A percentile compares a stretch with the other conserved stretches of the same genome.
Evolutionary conservation across 1,139 yeast genomes (phyloP).

Genomic region (Suhomyces anneliseae): DNA sequence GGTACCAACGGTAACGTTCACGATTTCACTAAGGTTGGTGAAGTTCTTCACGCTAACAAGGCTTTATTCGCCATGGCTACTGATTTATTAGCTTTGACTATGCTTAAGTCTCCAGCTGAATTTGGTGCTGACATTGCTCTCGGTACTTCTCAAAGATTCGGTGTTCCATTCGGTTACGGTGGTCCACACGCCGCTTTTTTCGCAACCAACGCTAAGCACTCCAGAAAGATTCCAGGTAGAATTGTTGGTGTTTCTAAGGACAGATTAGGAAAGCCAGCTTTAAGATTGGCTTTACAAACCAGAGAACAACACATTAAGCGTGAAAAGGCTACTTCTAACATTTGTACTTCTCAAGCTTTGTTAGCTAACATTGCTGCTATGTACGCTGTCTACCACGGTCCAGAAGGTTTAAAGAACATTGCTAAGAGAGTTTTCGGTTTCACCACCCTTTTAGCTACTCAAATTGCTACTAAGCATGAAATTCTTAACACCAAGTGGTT

Average conservation of each 20-base stretch:
- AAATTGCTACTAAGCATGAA: constrained; percentile 48
- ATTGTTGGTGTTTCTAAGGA: constrained; percentile 92
- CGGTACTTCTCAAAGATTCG: constrained; percentile 93
- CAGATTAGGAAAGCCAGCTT: constrained; percentile 83
- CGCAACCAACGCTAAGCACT: constrained; percentile 74
- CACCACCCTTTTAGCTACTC: constrained; percentile 69
- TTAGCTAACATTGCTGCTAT: constrained; percentile 94
- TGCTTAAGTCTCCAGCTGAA: constrained; percentile 78
- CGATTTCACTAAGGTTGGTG: constrained; percentile 56
- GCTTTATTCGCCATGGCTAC: constrained; percentile 85
- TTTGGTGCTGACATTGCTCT: constrained; percentile 92
- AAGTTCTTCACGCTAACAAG: constrained; percentile 65
- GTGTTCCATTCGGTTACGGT: constrained; percentile 97
- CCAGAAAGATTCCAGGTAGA: constrained; percentile 95
- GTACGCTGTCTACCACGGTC: constrained; percentile 97
- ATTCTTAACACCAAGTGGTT: constrained; percentile 69
- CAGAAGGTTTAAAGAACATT: constrained; percentile 79
- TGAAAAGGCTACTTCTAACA: constrained; percentile 96
- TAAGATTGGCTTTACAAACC: constrained; percentile 91
- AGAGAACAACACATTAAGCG: constrained; percentile 97
- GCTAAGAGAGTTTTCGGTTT: constrained; percentile 76
- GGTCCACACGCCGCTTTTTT: constrained; percentile 99
- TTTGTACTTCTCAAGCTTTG: constrained; percentile 96
- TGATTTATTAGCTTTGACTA: constrained; percentile 83
- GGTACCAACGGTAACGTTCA: constrained; percentile 77